Conservation (phyloP, 306 rosid genomes). For the Argentina anserina region DNA sequence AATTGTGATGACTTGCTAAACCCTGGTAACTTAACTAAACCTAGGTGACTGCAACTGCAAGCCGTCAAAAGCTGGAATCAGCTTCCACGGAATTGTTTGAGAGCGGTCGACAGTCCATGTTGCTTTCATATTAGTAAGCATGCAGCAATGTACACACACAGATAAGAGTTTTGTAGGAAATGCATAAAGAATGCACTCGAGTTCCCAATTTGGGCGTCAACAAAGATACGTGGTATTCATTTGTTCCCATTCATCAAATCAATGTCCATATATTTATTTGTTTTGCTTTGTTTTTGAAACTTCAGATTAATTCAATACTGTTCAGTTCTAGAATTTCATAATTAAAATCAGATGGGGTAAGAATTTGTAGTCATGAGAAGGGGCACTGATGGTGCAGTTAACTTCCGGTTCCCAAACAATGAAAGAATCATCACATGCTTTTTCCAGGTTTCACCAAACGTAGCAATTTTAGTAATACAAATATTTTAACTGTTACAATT, state of each 20-base stretch:
- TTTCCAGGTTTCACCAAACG: neutral
- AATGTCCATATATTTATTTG: conserved; percentile 22
- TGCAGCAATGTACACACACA: conserved; percentile 34
- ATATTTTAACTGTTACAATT: neutral
- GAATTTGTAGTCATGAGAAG: neutral
- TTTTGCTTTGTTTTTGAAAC: neutral
- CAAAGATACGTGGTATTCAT: conserved; percentile 30
- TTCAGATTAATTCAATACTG: conserved; percentile 1
- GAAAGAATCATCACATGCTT: neutral
- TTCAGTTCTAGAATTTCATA: conserved; percentile 16
- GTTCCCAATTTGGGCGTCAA: conserved; percentile 33
- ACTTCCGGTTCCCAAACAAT: neutral
- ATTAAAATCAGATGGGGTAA: neutral
- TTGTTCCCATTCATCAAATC: conserved; percentile 17
- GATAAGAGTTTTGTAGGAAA: conserved; percentile 54
- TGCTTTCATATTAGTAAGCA: conserved; percentile 22
- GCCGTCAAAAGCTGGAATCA: conserved; percentile 21
- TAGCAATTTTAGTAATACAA: neutral
- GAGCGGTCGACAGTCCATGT: conserved; percentile 26
- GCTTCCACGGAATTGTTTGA: conserved; percentile 26
- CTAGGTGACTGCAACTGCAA: conserved; percentile 23
- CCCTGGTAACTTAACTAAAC: conserved; percentile 35
- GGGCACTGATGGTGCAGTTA: neutral
- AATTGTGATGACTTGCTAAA: conserved; percentile 48
- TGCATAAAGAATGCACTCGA: conserved; percentile 17